phyloP scores from a whole-genome alignment of 768 basidiomycete genomes.

The Collybia sp. region DNA sequence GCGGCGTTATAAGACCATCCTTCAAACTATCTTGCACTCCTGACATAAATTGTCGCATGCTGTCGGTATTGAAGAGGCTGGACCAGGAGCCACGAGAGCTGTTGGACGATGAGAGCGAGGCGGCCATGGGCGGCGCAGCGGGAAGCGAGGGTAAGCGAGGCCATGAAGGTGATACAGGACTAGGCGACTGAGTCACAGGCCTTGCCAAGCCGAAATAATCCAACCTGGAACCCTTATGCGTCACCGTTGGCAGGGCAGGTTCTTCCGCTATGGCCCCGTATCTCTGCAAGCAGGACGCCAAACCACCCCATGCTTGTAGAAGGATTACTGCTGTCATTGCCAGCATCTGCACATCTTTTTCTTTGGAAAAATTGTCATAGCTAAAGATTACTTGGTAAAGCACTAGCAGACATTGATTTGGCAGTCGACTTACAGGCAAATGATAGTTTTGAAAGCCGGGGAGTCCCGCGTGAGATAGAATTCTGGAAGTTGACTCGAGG shows the following conservation, averaged over 20 bases:
- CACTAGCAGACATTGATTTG: slow-evolving; percentile 1
- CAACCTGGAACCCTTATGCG: slow-evolving; percentile 20
- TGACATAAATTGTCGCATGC: slow-evolving; percentile 65
- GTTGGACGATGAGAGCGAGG: slow-evolving; percentile 45
- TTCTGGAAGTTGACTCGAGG: slow-evolving; percentile 4
- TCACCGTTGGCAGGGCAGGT: slow-evolving; percentile 2
- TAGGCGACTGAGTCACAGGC: slow-evolving; percentile 26
- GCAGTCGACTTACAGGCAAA: slow-evolving; percentile 40
- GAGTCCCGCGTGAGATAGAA: slow-evolving; percentile 21
- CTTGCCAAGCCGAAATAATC: slow-evolving; percentile 61
- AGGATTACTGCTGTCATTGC: slow-evolving; percentile 73
- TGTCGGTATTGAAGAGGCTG: slow-evolving; percentile 64
- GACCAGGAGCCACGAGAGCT: slow-evolving; percentile 82
- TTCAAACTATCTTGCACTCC: slow-evolving; percentile 51
- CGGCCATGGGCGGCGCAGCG: slow-evolving; percentile 28
- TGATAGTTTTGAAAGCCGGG: slow-evolving; percentile 34
- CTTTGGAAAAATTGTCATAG: slow-evolving; percentile 33
- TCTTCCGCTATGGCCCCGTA: slow-evolving; percentile 7
- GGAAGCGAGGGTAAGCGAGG: slow-evolving; percentile 45
- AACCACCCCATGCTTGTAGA: slow-evolving; percentile 40
- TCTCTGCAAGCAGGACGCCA: slow-evolving; percentile 7
- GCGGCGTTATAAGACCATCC: slow-evolving; percentile 39
- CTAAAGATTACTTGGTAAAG: slow-evolving; percentile 8
- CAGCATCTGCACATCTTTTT: slow-evolving; percentile 76
- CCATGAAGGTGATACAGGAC: slow-evolving; percentile 44